Evolutionary conservation across 164 flowering plant species (phyloP), one percentile per base, ranked within the genome.

Genomic region (Chloranthus sessilifolius): DNA sequence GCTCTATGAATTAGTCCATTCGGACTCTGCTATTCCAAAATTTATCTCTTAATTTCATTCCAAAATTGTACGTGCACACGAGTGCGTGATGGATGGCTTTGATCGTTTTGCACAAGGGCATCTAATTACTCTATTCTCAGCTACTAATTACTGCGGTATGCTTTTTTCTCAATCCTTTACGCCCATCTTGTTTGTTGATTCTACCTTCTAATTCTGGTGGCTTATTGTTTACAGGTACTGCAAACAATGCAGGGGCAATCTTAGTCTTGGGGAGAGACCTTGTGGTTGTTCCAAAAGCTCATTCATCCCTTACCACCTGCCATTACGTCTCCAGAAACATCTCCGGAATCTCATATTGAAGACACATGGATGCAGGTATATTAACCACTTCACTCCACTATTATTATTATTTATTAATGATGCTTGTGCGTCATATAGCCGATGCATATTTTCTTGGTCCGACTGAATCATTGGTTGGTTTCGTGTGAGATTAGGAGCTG

Each of bases 41-140:
- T n/a, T n/a, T n/a, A n/a, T n/a, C n/a, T n/a, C n/a, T n/a, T n/a
- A n/a, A n/a, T n/a, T n/a, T n/a, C n/a, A n/a, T n/a, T n/a, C n/a
- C n/a, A n/a, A n/a, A n/a, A 88, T 88, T 57, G 97, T 85, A 11
- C 87, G 97, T 35, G 97, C 95, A 16, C 96, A 88, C 53, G 97
- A 88, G 55, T 85, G 97, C 63, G 97, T 88, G 54, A 88, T 88
- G 97, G 97, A 88, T 76, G 97, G 97, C 30, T 88, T 88, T 72
- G 97, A 88, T 76, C 88, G 95, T 37, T 88, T 88, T 64, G 97
- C 97, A 20, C 97, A 88, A 62, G 97, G 97, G 22, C 97, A 88
- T 71, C n/a, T n/a, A n/a, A n/a, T n/a, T n/a, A n/a, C n/a, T n/a
- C n/a, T n/a, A n/a, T n/a, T n/a, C n/a, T n/a, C 97, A 1, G 97